Evolutionary conservation across 805 yeast species (phyloP), one percentile per base, ranked within the genome.

Genomic region (Starmerella asiatica): DNA sequence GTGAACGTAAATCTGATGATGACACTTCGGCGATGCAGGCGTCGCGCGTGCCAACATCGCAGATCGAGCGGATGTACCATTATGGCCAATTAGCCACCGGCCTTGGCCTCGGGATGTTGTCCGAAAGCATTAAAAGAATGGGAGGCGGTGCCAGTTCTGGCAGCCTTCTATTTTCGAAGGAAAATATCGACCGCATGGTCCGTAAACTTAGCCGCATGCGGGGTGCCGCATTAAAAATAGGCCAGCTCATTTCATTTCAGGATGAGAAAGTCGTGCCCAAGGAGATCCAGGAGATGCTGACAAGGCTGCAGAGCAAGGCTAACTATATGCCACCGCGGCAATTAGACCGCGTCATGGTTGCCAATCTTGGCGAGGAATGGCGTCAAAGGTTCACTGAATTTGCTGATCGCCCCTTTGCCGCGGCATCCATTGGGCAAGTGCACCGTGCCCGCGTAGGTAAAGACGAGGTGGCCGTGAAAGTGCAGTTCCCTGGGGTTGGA

Each of bases 351-450:
- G 83, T 82, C 2, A 69, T 91, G 73, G 57, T 65, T 7, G 58
- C 62, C 9, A 91, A 85, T 47, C 69, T 91, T 39, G 96, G 97
- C 12, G 64, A 62, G 7, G 66, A 73, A 43, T 91, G 98, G 98
- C 70, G 81, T 46, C 56, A 63, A 4, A 67, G 75, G 28, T 91
- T 83, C 56, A 61, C 76, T 9, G 63, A 72, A 2, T 91, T 91
- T 58, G 83, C 84, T 41, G 91, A 82, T 48, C 68, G 79, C 18
- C 98, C 98, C 4, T 73, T 91, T 40, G 97, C 97, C 0, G 96
- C 98, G 2, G 94, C 98, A 0, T 84, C 95, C 4, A 91, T 91
- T 48, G 96, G 97, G 2, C 97, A 91, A 60, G 97, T 91, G 5
- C 98, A 91, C 59, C 69, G 67, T 28, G 98, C 94, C 1, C 74